A percentile compares a stretch with the other conserved stretches of the same genome.
Evolutionary conservation across 495 filamentous ascomycete species (phyloP).

Genomic region (Opeltia flavorubescens): DNA sequence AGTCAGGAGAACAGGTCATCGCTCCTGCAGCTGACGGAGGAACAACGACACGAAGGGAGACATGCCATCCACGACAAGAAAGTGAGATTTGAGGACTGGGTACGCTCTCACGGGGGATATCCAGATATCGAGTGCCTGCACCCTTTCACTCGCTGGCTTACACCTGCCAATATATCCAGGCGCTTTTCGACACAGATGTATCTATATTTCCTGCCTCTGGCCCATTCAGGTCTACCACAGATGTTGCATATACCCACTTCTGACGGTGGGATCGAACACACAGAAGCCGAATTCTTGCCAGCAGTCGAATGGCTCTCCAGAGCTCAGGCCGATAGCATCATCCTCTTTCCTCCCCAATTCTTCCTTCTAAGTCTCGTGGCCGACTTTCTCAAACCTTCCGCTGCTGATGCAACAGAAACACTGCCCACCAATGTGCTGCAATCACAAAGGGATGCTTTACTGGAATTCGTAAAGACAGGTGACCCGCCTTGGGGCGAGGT

Average conservation of each 20-base stretch:
- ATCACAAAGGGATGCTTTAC: slow-evolving; percentile 39
- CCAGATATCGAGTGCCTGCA: slow-evolving; percentile 56
- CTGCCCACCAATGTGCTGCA: slow-evolving; percentile 31
- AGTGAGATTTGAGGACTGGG: slow-evolving; percentile 51
- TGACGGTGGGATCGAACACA: slow-evolving; percentile 78
- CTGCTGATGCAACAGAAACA: slow-evolving; percentile 15
- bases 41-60: slow-evolving; percentile 49
- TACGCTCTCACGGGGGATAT: slow-evolving; percentile 43
- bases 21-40: slow-evolving; percentile 32
- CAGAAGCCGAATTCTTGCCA: slow-evolving; percentile 61
- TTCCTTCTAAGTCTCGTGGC: slow-evolving; percentile 58
- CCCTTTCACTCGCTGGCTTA: slow-evolving; percentile 88
- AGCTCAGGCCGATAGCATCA: slow-evolving; percentile 48
- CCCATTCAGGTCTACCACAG: slow-evolving; percentile 13
- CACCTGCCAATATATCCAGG: slow-evolving; percentile 53
- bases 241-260: slow-evolving; percentile 45
- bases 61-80: slow-evolving; percentile 48
- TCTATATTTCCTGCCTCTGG: slow-evolving; percentile 74
- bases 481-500: slow-evolving; percentile 63
- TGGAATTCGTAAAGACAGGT: slow-evolving; percentile 40
- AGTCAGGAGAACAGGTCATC: slow-evolving; percentile 18
- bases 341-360: slow-evolving; percentile 83
- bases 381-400: slow-evolving; percentile 38
- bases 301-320: slow-evolving; percentile 52
- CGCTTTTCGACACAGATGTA: slow-evolving; percentile 95